Conservation (phyloP, 768 basidiomycete genomes). For the Tremella yokohamensis region DNA sequence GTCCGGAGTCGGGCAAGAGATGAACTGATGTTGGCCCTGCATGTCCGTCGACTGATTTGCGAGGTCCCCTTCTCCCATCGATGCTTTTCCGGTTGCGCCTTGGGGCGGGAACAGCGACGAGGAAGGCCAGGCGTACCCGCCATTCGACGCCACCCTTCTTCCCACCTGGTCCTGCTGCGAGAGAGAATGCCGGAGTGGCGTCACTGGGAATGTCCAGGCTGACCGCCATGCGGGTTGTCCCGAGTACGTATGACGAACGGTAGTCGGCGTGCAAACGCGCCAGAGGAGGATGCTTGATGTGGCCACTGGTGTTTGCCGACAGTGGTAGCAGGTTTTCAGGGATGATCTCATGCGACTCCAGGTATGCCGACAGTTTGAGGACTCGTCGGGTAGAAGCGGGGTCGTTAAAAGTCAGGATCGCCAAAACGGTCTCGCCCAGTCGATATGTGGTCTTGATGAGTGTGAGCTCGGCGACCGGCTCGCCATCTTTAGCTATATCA, state of each 20-base stretch:
- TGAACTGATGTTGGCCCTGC: constrained; percentile 7
- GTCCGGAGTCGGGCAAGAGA: constrained; percentile 9
- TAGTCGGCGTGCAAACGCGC: constrained; percentile 81
- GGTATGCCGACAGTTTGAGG: constrained; percentile 77
- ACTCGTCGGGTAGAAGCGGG: constrained; percentile 68
- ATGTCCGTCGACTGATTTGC: constrained; percentile 1
- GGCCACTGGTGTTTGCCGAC: constrained; percentile 50
- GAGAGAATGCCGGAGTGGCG: constrained; percentile 77
- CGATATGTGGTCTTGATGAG: constrained; percentile 88
- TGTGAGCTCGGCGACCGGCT: constrained; percentile 82
- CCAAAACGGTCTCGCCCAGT: constrained; percentile 85
- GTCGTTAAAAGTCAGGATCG: constrained; percentile 82
- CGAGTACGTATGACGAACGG: constrained; percentile 68
- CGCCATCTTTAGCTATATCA: constrained; percentile 90
- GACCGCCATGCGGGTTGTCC: constrained; percentile 75
- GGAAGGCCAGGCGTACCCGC: constrained; percentile 78
- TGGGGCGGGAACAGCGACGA: constrained; percentile 64
- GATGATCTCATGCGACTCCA: constrained; percentile 78
- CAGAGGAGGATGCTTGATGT: constrained; percentile 53
- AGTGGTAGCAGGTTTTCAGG: constrained; percentile 58
- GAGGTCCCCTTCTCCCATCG: not conserved
- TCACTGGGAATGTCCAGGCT: constrained; percentile 88
- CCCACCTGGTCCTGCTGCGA: constrained; percentile 56
- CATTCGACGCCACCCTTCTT: constrained; percentile 74
- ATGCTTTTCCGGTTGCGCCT: not conserved